A percentile compares a stretch with the other conserved stretches of the same genome.
These are phyloP conservation scores for Paraurostyla sp. DNA, from an alignment of 73 alveolate genomes.

Conservation along the genomic window DNA sequence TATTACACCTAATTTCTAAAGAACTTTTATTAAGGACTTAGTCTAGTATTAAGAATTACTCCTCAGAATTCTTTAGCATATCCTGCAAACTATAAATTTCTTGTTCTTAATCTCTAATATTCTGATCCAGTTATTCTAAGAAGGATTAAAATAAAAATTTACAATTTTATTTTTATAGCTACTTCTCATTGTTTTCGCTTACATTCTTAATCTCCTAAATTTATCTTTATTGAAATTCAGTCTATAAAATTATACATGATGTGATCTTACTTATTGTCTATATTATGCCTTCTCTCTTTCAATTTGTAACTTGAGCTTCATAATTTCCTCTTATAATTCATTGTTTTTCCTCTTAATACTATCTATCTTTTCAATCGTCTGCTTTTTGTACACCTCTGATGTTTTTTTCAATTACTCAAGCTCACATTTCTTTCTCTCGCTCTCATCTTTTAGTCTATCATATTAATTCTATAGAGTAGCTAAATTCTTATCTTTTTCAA, in stretches of 20 bases:
- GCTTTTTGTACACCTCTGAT: constrained; percentile 46
- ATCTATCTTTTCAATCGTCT: constrained; percentile 63
- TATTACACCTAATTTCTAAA: constrained; percentile 9
- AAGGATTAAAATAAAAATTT: no score
- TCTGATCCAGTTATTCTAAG: no score
- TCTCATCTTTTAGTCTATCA: constrained; percentile 59
- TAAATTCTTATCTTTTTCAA: constrained; percentile 70
- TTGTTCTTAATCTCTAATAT: no score
- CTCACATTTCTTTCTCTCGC: constrained; percentile 48
- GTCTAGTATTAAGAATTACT: background rate
- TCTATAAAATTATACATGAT: constrained; percentile 54
- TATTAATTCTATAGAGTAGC: constrained; percentile 32
- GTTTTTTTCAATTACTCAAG: constrained; percentile 9
- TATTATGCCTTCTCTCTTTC: background rate
- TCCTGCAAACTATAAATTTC: no score
- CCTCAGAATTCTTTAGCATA: no score
- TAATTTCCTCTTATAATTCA: constrained; percentile 45
- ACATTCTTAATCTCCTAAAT: constrained; percentile 43
- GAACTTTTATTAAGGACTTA: background rate
- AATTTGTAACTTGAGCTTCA: constrained; percentile 22
- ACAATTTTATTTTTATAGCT: background rate
- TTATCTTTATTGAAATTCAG: constrained; percentile 72
- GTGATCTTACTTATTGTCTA: background rate
- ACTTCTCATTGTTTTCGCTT: background rate
- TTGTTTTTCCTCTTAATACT: constrained; percentile 63